Evolutionary conservation across 805 yeast species (phyloP).

Genomic region (Metschnikowia kunwiensis): DNA sequence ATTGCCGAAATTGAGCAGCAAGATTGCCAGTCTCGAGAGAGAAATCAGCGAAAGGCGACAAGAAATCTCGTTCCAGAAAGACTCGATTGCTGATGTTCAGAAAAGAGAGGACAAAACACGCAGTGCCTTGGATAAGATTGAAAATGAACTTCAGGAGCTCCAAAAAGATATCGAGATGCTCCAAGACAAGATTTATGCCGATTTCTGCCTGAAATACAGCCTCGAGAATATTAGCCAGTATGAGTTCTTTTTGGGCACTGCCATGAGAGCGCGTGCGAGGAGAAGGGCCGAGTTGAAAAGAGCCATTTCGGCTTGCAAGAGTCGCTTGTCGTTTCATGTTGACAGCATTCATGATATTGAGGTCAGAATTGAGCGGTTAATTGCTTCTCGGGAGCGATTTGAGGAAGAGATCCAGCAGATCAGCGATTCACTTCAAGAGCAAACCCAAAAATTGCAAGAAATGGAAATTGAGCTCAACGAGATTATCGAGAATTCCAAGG

Average conservation of each 20-base stretch:
- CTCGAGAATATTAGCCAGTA: constrained; percentile 61
- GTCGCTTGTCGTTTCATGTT: constrained; percentile 60
- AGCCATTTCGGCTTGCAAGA: constrained; percentile 58
- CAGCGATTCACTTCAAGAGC: constrained; percentile 26
- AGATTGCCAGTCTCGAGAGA: constrained; percentile 43
- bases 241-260: constrained; percentile 64
- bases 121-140: constrained; percentile 14
- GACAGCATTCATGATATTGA: constrained; percentile 55
- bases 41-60: constrained; percentile 41
- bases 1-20: constrained; percentile 43
- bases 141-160: constrained; percentile 12
- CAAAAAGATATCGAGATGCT: constrained; percentile 18
- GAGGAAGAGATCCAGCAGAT: constrained; percentile 22
- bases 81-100: constrained; percentile 20
- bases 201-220: constrained; percentile 54
- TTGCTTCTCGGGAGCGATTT: constrained; percentile 27
- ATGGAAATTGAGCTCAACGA: constrained; percentile 32
- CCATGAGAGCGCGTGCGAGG: constrained; percentile 52
- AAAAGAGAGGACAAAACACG: constrained; percentile 18
- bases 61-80: constrained; percentile 50
- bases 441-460: constrained; percentile 3
- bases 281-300: constrained; percentile 61
- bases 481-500: constrained; percentile 28
- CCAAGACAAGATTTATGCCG: constrained; percentile 46
- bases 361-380: constrained; percentile 44